Evolutionary conservation across 1,284 basidiomycete species (phyloP), one percentile per base, ranked within the genome.

Genomic region (Caloboletus firmus): DNA sequence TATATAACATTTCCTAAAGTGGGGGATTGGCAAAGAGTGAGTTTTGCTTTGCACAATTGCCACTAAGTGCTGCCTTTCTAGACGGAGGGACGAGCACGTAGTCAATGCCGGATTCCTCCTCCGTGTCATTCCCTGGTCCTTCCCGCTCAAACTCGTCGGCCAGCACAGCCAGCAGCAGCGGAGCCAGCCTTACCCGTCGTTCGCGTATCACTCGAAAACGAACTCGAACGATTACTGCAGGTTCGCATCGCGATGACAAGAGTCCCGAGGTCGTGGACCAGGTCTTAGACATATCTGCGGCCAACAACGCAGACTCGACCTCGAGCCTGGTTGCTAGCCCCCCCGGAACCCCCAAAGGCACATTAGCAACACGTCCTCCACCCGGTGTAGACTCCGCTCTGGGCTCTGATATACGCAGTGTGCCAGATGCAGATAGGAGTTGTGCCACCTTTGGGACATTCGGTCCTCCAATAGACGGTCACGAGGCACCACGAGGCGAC

Each of bases 121-220:
- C 60, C 46, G 5, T 55, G 2, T 42, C 59, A 24, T 67, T 67
- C 39, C 45, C 68, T 11, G 68, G 69, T 20, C 67, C 70, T 0
- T 70, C 70, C 41, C 77, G 78, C 62, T 74, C 77, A 41, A 76
- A 75, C 53, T 78, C 76, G 11, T 56, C 67, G 47, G 70, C 71
- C 22, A 77, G 76, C 59, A 76, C 72, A n/a, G 65, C 69, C 56
- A 74, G 72, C 59, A 64, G 61, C 50, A 75, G 70, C 59, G 67
- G 64, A 26, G 54, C 66, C 5, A 72, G 66, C 39, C 51, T 72
- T 43, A 22, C 59, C 6, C 70, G 71, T 56, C 70, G 70, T 45
- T 63, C 71, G 18, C 69, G 68, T 40, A 72, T 56, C 43, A 56
- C 56, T 36, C 58, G 66, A 60, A 70, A 72, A 59, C 70, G 67